These are phyloP conservation scores for Aegilops speltoides DNA, from an alignment of 176 grass and related monocot genomes.

Conservation along the genomic window DNA sequence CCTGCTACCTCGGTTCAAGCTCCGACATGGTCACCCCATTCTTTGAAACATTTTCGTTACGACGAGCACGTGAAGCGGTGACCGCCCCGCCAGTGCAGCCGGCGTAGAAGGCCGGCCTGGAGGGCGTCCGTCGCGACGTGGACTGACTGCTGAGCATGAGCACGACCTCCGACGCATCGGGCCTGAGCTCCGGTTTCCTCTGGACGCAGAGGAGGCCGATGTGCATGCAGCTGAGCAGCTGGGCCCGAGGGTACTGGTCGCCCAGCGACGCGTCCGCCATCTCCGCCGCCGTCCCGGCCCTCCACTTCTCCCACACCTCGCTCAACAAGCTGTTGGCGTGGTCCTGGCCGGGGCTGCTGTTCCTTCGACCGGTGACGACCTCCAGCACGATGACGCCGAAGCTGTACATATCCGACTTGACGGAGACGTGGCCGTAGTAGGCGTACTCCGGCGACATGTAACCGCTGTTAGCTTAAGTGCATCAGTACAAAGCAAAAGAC, in stretches of 20 bases:
- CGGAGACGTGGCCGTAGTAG: conserved; percentile 10
- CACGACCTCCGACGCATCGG: background rate
- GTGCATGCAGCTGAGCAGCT: conserved; percentile 39
- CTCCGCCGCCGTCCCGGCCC: background rate
- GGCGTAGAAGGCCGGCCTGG: conserved; percentile 34
- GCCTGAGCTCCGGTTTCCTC: background rate
- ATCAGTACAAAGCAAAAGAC: background rate
- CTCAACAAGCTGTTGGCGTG: background rate
- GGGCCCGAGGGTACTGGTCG: background rate
- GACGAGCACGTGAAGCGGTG: background rate
- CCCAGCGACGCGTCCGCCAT: background rate
- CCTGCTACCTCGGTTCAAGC: background rate
- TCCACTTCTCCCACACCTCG: conserved; percentile 45
- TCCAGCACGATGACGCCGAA: conserved; percentile 36
- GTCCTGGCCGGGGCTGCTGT: background rate
- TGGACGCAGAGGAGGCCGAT: conserved; percentile 35
- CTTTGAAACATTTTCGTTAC: background rate
- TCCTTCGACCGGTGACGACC: conserved; percentile 20
- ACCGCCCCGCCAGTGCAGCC: background rate
- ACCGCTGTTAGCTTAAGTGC: background rate
- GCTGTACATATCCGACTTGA: conserved; percentile 39
- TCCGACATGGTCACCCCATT: conserved; percentile 22
- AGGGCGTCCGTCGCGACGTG: background rate
- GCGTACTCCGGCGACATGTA: conserved; percentile 44
- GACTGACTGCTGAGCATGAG: background rate